Evolutionary conservation across 2,329 filamentous ascomycete species (phyloP).

Genomic region (Diaporthe citriasiana): DNA sequence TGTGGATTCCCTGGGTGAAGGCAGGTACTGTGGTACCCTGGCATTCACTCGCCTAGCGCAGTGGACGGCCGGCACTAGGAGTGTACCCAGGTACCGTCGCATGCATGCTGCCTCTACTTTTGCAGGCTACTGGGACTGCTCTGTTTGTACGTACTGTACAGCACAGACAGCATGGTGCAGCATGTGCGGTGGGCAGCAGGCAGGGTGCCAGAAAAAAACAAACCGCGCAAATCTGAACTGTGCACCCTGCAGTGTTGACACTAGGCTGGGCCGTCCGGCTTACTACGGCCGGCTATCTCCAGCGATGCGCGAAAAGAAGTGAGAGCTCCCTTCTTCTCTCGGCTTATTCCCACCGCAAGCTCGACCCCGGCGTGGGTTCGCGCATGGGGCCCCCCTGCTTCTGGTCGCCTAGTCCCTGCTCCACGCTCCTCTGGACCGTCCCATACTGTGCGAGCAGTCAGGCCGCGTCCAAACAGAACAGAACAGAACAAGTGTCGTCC

Average conservation of each 20-base stretch:
- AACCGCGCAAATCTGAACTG: conserved; percentile 35
- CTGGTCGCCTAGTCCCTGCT: conserved; percentile 17
- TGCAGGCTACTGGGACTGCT: not conserved
- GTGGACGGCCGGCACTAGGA: conserved; percentile 22
- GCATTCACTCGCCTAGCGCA: conserved; percentile 18
- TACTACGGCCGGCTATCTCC: conserved; percentile 33
- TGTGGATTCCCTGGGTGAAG: conserved; percentile 14
- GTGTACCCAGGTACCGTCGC: conserved; percentile 27
- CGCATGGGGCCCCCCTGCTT: conserved; percentile 29
- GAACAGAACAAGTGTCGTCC: conserved; percentile 20
- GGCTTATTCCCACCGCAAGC: conserved; percentile 38
- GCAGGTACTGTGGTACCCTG: conserved; percentile 30
- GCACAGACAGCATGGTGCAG: not conserved
- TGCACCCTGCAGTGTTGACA: conserved; percentile 35
- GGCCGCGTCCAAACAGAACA: conserved; percentile 23
- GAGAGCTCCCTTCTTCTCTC: conserved; percentile 4
- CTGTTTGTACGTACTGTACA: conserved; percentile 2
- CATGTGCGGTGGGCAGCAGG: conserved; percentile 7
- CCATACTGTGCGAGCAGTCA: conserved; percentile 25
- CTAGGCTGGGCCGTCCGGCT: conserved; percentile 17
- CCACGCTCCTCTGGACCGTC: conserved; percentile 27
- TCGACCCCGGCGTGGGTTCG: conserved; percentile 13
- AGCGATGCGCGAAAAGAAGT: conserved; percentile 20
- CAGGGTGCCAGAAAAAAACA: conserved; percentile 29
- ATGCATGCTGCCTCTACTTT: not conserved